Conservation (phyloP, 2,329 filamentous ascomycete genomes). For the Amphichorda felina region DNA sequence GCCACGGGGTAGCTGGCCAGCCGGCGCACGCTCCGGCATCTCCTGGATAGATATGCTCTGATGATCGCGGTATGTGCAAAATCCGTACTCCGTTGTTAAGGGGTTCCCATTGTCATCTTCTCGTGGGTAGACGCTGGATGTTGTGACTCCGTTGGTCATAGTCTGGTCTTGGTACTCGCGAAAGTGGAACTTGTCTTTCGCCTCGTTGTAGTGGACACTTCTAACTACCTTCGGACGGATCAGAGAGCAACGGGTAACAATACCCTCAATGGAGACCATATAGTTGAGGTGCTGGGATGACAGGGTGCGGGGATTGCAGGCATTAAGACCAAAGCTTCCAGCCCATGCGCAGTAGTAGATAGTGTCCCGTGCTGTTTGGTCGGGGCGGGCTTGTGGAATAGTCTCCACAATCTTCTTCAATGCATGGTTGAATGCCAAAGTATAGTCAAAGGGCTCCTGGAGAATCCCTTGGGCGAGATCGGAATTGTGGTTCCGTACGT, state of each 20-base stretch:
- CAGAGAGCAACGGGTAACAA: constrained; percentile 90
- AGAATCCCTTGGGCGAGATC: constrained; percentile 73
- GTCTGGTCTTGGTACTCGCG: constrained; percentile 93
- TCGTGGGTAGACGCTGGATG: constrained; percentile 84
- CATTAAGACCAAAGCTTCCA: constrained; percentile 87
- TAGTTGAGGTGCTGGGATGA: constrained; percentile 84
- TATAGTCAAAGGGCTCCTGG: constrained; percentile 77
- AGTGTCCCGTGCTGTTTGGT: constrained; percentile 66
- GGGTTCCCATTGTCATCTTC: constrained; percentile 90
- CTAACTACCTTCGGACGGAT: constrained; percentile 96
- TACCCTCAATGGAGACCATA: constrained; percentile 96
- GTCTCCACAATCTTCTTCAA: constrained; percentile 81
- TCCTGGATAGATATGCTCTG: constrained; percentile 98
- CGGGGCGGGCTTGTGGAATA: constrained; percentile 61
- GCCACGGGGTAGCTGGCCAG: constrained; percentile 85
- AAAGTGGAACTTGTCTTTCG: constrained; percentile 74
- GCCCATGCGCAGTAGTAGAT: constrained; percentile 96
- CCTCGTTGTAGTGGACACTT: constrained; percentile 93
- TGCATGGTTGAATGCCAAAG: constrained; percentile 78
- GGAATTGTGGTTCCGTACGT: constrained; percentile 76
- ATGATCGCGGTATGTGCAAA: constrained; percentile 91
- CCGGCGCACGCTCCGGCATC: constrained; percentile 94
- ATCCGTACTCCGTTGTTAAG: constrained; percentile 88
- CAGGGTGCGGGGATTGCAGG: constrained; percentile 88
- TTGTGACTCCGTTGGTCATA: constrained; percentile 86